phyloP scores from a whole-genome alignment of 345 rosid species.

The Punica granatum region DNA sequence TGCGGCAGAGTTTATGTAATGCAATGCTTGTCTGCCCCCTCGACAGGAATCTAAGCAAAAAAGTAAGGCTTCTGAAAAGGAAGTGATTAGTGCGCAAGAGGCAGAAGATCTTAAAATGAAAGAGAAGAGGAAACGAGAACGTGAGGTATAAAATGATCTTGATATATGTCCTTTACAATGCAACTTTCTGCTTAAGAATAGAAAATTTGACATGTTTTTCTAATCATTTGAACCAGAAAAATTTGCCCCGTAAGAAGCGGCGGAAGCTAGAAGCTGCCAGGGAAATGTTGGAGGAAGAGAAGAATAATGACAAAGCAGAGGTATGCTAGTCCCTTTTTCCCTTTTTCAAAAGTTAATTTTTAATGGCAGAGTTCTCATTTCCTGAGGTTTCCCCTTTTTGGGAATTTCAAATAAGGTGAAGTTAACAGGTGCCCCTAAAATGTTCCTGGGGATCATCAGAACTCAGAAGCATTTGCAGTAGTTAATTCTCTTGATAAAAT shows the following conservation, averaged over 20 bases:
- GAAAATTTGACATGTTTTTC: constrained; percentile 4
- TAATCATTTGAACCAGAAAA: constrained; percentile 50
- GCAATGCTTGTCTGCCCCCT: background rate
- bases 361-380: background rate
- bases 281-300: constrained; percentile 85
- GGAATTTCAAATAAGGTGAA: background rate
- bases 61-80: constrained; percentile 41
- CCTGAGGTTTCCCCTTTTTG: background rate
- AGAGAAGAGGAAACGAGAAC: constrained; percentile 88
- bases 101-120: constrained; percentile 89
- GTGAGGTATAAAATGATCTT: constrained; percentile 40
- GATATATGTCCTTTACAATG: background rate
- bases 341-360: constrained; percentile 2
- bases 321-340: constrained; percentile 25
- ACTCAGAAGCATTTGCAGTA: background rate
- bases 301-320: constrained; percentile 26
- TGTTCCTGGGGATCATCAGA: background rate
- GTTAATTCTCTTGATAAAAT: background rate
- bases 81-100: constrained; percentile 67
- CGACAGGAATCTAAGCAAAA: constrained; percentile 49
- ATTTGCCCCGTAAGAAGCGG: constrained; percentile 79
- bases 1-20: background rate
- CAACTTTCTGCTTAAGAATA: background rate
- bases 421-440: background rate
- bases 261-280: constrained; percentile 92